Percentiles rank a stretch among this genome's conserved stretches.
Conservation (phyloP, 331 rosid species). For the Stylosanthes scabra region DNA sequence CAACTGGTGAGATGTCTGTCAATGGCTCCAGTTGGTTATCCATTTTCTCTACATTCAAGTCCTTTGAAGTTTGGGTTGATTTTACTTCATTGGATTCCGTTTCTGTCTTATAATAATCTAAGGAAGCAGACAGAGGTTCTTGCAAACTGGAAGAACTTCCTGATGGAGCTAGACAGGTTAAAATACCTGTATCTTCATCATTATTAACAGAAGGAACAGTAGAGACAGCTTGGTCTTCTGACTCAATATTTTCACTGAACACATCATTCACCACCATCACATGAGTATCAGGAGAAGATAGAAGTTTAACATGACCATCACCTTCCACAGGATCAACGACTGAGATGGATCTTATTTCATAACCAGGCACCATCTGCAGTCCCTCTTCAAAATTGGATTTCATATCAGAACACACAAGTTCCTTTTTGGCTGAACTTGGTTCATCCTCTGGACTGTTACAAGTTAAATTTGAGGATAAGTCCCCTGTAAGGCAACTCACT, state of each 20-base stretch:
- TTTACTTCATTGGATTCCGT: slow-evolving; percentile 47
- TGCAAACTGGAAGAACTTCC: slow-evolving; percentile 39
- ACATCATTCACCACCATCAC: slow-evolving; percentile 38
- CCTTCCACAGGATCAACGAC: slow-evolving; percentile 39
- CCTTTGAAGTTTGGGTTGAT: slow-evolving; percentile 46
- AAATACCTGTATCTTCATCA: slow-evolving; percentile 36
- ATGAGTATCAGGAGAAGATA: slow-evolving; percentile 44
- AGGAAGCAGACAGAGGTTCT: slow-evolving; percentile 42
- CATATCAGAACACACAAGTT: slow-evolving; percentile 36
- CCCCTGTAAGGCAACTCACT: slow-evolving; percentile 40
- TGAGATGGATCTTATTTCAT: slow-evolving; percentile 49
- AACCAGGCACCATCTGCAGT: slow-evolving; percentile 42
- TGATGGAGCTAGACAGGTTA: slow-evolving; percentile 45
- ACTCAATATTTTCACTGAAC: slow-evolving; percentile 44
- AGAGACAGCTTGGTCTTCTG: slow-evolving; percentile 43
- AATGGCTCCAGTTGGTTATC: slow-evolving; percentile 39
- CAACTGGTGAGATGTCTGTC: slow-evolving; percentile 36
- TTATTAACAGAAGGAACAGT: slow-evolving; percentile 42
- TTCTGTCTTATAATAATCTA: slow-evolving; percentile 44
- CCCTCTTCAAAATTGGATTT: slow-evolving; percentile 45
- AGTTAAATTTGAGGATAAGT: slow-evolving; percentile 40
- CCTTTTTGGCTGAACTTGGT: slow-evolving; percentile 42
- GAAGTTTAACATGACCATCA: no score
- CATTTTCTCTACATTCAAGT: slow-evolving; percentile 39
- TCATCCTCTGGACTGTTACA: slow-evolving; percentile 49